Conservation (phyloP, 75 land plant genomes). For the Cunninghamia lanceolata region DNA sequence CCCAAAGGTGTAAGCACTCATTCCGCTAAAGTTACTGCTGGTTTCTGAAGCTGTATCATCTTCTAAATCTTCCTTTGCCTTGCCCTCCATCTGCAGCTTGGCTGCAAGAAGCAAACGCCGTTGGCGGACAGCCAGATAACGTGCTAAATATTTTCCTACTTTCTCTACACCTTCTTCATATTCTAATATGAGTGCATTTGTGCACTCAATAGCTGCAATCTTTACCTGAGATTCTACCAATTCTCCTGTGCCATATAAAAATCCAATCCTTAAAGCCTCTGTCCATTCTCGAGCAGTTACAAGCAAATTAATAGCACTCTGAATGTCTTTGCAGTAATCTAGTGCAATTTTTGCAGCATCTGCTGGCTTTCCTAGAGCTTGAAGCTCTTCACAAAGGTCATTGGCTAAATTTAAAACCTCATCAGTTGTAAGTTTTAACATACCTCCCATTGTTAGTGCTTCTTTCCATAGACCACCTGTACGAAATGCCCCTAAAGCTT, state of each 20-base stretch:
- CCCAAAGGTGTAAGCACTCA: conserved; percentile 98
- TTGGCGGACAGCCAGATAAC: conserved; percentile 88
- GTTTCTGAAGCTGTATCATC: conserved; percentile 83
- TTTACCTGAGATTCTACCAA: conserved; percentile 45
- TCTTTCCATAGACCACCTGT: conserved; percentile 81
- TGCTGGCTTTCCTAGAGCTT: conserved; percentile 90
- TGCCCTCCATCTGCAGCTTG: conserved; percentile 63
- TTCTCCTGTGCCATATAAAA: conserved; percentile 51
- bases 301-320: conserved; percentile 47
- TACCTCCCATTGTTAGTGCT: conserved; percentile 73
- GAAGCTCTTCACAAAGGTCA: conserved; percentile 92
- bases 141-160: conserved; percentile 82
- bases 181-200: conserved; percentile 52
- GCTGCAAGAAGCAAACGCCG: conserved; percentile 74
- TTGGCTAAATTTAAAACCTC: conserved; percentile 60
- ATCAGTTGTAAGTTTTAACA: conserved; percentile 39
- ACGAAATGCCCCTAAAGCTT: conserved; percentile 85
- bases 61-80: conserved; percentile 44
- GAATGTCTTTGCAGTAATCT: conserved; percentile 77
- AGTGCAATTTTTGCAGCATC: conserved; percentile 92
- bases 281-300: conserved; percentile 83
- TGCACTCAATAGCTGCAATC: conserved; percentile 74
- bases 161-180: conserved; percentile 87
- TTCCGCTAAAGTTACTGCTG: conserved; percentile 88
- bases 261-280: conserved; percentile 81